phyloP scores from a whole-genome alignment of 805 yeast species.

The Cyberlindnera petersonii region DNA sequence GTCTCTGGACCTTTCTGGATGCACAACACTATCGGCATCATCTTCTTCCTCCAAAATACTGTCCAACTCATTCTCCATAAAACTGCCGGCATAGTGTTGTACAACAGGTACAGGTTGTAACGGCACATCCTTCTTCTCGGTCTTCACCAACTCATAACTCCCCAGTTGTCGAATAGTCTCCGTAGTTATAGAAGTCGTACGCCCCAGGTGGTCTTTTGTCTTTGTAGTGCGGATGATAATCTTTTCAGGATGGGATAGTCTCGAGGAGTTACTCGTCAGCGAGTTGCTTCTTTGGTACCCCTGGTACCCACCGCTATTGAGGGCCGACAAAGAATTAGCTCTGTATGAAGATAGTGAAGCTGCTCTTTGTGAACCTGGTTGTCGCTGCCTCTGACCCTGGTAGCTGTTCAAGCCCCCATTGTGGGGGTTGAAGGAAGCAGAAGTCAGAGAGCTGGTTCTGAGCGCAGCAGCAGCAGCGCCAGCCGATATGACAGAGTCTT shows the following conservation, averaged over 20 bases:
- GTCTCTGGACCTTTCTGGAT: neutral
- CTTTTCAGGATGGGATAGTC: constrained; percentile 12
- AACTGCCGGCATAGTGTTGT: constrained; percentile 24
- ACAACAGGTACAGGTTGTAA: constrained; percentile 25
- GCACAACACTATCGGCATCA: neutral
- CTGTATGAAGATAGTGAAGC: constrained; percentile 11
- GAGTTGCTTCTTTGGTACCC: constrained; percentile 11
- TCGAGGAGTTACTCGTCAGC: constrained; percentile 5
- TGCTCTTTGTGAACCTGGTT: constrained; percentile 1
- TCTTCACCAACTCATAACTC: constrained; percentile 45
- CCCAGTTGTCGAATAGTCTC: constrained; percentile 48
- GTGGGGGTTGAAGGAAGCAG: constrained; percentile 13
- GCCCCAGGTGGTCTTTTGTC: constrained; percentile 46
- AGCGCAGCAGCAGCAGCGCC: constrained; percentile 23
- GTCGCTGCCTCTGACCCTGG: neutral
- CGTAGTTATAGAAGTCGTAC: constrained; percentile 52
- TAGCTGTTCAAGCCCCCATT: neutral
- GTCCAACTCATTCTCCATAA: constrained; percentile 27
- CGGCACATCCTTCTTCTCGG: constrained; percentile 35
- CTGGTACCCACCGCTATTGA: constrained; percentile 1
- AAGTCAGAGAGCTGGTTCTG: constrained; percentile 25
- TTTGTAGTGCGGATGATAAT: constrained; percentile 47
- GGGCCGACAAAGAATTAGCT: constrained; percentile 14
- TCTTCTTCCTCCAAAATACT: constrained; percentile 30
- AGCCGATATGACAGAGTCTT: constrained; percentile 22